These are phyloP conservation scores for Debaryomyces coudertii DNA, from an alignment of 1,139 yeast genomes.

Conservation along the genomic window DNA sequence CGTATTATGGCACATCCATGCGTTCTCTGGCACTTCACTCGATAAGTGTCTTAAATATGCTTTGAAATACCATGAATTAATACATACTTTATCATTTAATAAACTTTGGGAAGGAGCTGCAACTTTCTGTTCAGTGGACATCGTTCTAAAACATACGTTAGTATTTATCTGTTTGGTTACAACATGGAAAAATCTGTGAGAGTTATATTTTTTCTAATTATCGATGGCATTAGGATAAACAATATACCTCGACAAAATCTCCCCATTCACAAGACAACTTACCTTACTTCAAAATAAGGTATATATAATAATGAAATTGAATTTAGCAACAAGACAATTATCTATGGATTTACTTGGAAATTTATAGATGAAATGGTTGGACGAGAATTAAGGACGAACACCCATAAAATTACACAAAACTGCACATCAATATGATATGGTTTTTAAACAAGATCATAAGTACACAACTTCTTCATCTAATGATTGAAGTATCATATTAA, in stretches of 20 bases:
- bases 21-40: too few species aligned
- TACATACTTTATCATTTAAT: slow-evolving; percentile 69
- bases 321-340: slow-evolving; percentile 5
- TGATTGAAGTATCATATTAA: too few species aligned
- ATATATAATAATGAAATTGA: slow-evolving; percentile 4
- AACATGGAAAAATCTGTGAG: neutral
- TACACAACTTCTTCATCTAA: neutral
- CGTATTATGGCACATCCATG: too few species aligned
- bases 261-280: neutral
- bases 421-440: neutral
- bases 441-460: neutral
- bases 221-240: neutral
- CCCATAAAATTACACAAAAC: slow-evolving; percentile 14
- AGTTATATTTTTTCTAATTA: neutral
- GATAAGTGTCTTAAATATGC: neutral
- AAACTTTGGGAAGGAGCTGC: slow-evolving; percentile 66
- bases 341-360: slow-evolving; percentile 4
- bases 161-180: neutral
- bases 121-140: slow-evolving; percentile 35
- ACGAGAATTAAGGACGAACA: slow-evolving; percentile 13
- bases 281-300: slow-evolving; percentile 2
- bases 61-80: neutral
- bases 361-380: slow-evolving; percentile 17
- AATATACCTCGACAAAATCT: neutral
- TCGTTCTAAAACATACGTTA: slow-evolving; percentile 12